A percentile compares a stretch with the other conserved stretches of the same genome.
phyloP scores from a whole-genome alignment of 139 green algal genomes.

The Astrephomene gubernaculifera region DNA sequence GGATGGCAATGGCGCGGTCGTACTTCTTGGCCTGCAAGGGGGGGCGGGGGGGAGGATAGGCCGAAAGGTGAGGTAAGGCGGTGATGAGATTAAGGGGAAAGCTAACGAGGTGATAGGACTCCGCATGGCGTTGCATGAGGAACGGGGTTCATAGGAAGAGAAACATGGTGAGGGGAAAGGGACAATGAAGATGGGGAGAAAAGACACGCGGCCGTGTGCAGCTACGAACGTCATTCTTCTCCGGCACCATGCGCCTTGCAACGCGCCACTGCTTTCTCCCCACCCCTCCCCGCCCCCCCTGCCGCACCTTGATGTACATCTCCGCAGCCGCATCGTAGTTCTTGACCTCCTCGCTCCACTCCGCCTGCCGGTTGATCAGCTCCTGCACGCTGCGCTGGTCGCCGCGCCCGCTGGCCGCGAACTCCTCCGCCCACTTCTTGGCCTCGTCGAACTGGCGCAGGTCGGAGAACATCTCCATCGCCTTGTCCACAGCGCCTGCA shows the following conservation, averaged over 20 bases:
- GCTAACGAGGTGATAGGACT: too few relatives aligned
- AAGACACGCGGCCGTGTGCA: too few relatives aligned
- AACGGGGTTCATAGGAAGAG: too few relatives aligned
- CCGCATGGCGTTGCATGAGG: too few relatives aligned
- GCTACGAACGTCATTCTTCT: too few relatives aligned
- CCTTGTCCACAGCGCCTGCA: slow-evolving; percentile 62
- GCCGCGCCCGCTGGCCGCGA: slow-evolving; percentile 51
- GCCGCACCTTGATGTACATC: slow-evolving; percentile 85
- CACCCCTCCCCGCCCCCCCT: not conserved
- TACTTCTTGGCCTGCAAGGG: slow-evolving; percentile 70
- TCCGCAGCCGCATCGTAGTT: slow-evolving; percentile 85
- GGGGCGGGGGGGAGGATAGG: not conserved
- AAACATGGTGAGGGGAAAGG: not conserved
- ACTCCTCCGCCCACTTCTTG: slow-evolving; percentile 82
- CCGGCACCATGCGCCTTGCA: too few relatives aligned
- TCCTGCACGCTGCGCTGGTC: slow-evolving; percentile 66
- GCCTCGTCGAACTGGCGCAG: slow-evolving; percentile 87
- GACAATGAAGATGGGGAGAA: too few relatives aligned
- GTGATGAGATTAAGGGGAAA: too few relatives aligned
- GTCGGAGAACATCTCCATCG: slow-evolving; percentile 88
- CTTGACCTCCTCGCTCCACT: slow-evolving; percentile 86
- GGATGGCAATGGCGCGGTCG: slow-evolving; percentile 77
- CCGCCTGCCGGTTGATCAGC: slow-evolving; percentile 81
- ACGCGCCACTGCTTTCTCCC: too few relatives aligned
- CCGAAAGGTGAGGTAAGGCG: not conserved